Evolutionary conservation across 805 yeast genomes (phyloP).

Genomic region (Kodamaea restingae): DNA sequence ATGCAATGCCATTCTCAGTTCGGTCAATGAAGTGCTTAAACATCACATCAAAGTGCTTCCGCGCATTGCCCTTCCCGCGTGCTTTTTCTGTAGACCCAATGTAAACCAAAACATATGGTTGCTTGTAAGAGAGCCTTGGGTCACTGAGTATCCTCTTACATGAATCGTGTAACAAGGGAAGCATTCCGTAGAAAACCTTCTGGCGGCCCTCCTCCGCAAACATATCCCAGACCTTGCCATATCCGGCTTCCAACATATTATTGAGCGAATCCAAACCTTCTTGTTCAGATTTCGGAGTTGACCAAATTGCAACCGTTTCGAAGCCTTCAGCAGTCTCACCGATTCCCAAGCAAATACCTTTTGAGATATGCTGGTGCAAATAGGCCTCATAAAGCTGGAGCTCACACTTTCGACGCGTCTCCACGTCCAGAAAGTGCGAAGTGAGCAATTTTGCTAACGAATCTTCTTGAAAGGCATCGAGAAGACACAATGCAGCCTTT

Average conservation of each 20-base stretch:
- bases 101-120: slow-evolving; percentile 42
- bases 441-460: slow-evolving; percentile 30
- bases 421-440: slow-evolving; percentile 20
- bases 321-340: slow-evolving; percentile 41
- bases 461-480: slow-evolving; percentile 34
- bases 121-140: slow-evolving; percentile 31
- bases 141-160: slow-evolving; percentile 45
- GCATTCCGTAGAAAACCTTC: slow-evolving; percentile 47
- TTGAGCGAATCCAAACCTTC: slow-evolving; percentile 44
- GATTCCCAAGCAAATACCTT: slow-evolving; percentile 48
- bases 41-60: slow-evolving; percentile 48
- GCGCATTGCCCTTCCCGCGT: slow-evolving; percentile 54
- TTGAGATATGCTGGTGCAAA: slow-evolving; percentile 45
- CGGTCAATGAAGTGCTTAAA: slow-evolving; percentile 44
- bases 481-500: slow-evolving; percentile 37
- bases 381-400: slow-evolving; percentile 47
- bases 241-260: slow-evolving; percentile 50
- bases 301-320: slow-evolving; percentile 56
- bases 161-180: slow-evolving; percentile 49
- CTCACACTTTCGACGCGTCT: slow-evolving; percentile 24
- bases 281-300: slow-evolving; percentile 40
- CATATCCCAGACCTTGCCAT: slow-evolving; percentile 47
- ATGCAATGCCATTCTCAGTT: slow-evolving; percentile 34
- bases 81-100: slow-evolving; percentile 43
- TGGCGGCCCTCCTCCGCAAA: slow-evolving; percentile 46